Base-by-base conservation (phyloP, 129 eudicot genomes). In the Calendula officinalis region DNA sequence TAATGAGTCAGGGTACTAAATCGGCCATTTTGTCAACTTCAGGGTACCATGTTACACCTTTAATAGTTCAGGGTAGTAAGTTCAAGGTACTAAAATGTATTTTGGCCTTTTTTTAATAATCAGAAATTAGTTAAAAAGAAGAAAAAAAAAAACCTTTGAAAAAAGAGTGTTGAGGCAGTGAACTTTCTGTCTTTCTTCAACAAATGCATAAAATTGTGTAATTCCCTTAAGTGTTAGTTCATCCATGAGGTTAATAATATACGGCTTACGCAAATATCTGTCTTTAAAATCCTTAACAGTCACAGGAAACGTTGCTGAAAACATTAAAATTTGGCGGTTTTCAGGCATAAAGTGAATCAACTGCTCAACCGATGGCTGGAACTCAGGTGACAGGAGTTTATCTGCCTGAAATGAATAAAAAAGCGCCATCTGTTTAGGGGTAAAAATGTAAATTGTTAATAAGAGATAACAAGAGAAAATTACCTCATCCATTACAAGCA, bases 401-500 rank as follows among this genome's bases (percentile, higher is more conserved):
- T 89, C 95, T 13, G 97, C 97, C 94, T 83, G 87, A 71, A 48
- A 72, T 22, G 7, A 6, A 38, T 15, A 35, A 22, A 45, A 11
- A 45, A 45, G n/a, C 50, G 8, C 50, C 50, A 12, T 45, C 16
- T 15, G 8, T 45, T 45, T 45, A 22, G 30, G 50, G 50, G 16
- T 10, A 4, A 6, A 45, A 45, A 45, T 15, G 13, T 45, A 10
- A 45, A 45, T 15, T 45, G 50, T 45, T 12, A 8, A 45, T 45
- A 2, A 45, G 13, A 45, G 4, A 45, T 45, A 8, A 69, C 30
- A 22, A 22, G 30, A 22, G 30, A 22, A 22, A 22, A 22, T 2
- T 22, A 89, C 97, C 97, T 89, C 97, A 68, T 89, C 97, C 97
- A 89, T 85, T 45, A 78, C 83, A 45, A 85, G 80, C 90, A 89